Conservation (phyloP, 192 early-diverging fungal species). For the Entophlyctis luteolus region DNA sequence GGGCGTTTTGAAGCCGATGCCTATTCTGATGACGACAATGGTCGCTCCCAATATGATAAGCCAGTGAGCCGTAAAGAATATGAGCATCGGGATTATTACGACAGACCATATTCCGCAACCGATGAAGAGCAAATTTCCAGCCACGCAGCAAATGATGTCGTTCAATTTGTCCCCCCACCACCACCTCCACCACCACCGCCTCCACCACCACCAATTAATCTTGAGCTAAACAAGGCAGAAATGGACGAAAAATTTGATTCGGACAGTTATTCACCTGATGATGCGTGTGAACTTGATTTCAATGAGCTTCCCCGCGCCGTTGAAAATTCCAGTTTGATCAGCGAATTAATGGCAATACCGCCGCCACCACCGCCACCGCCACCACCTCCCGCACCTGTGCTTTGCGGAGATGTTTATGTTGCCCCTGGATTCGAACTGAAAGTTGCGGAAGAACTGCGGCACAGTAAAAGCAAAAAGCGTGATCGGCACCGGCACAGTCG, state of each 20-base stretch:
- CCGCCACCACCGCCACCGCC: constrained; percentile 1
- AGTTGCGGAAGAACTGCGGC: not conserved
- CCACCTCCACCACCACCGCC: not conserved
- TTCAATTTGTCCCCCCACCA: not conserved
- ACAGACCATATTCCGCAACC: too few relatives aligned
- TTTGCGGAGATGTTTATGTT: not conserved
- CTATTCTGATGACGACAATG: not conserved
- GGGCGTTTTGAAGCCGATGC: not conserved
- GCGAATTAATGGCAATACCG: not conserved
- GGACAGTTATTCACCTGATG: too few relatives aligned
- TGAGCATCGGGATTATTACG: too few relatives aligned
- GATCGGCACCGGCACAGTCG: not conserved
- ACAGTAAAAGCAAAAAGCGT: not conserved
- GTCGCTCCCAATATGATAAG: not conserved
- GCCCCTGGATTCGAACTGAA: not conserved
- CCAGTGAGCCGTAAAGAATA: too few relatives aligned
- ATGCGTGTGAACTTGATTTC: too few relatives aligned
- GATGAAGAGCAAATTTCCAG: too few relatives aligned
- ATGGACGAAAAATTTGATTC: too few relatives aligned
- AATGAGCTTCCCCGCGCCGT: too few relatives aligned
- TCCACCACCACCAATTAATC: not conserved
- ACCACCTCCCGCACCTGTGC: not conserved
- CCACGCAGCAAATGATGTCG: too few relatives aligned
- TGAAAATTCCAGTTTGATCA: too few relatives aligned
- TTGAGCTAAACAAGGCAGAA: too few relatives aligned